phyloP scores from a whole-genome alignment of 2,329 filamentous ascomycete genomes.

The Trichophyton benhamiae region DNA sequence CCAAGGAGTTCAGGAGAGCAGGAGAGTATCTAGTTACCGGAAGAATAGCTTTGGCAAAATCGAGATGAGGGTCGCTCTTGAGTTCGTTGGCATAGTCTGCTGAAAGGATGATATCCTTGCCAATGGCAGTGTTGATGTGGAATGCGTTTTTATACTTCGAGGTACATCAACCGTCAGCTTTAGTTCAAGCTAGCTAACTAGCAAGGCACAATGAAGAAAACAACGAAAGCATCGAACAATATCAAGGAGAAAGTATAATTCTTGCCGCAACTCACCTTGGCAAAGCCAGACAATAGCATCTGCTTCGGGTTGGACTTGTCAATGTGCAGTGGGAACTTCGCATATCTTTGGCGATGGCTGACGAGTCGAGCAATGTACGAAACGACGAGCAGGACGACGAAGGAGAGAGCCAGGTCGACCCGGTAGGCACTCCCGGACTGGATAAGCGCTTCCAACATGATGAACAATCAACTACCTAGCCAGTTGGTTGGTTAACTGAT shows the following conservation, averaged over 20 bases:
- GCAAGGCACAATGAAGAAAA: neutral
- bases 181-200: too few species aligned
- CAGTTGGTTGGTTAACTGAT: too few species aligned
- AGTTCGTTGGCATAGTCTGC: slow-evolving; percentile 17
- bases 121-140: slow-evolving; percentile 15
- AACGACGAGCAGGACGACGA: neutral
- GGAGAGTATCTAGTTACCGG: neutral
- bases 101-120: slow-evolving; percentile 14
- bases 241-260: too few species aligned
- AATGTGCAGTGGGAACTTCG: neutral
- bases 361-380: neutral
- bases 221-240: neutral
- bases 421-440: neutral
- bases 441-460: neutral
- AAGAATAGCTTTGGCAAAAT: slow-evolving; percentile 12
- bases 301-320: neutral
- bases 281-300: neutral
- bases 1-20: too few species aligned
- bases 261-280: neutral
- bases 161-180: neutral
- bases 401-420: neutral
- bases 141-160: slow-evolving; percentile 8
- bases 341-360: neutral
- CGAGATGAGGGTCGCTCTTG: slow-evolving; percentile 14
- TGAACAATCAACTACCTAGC: neutral